Conservation (phyloP, 768 basidiomycete species). For the Hemileccinum impolitum region DNA sequence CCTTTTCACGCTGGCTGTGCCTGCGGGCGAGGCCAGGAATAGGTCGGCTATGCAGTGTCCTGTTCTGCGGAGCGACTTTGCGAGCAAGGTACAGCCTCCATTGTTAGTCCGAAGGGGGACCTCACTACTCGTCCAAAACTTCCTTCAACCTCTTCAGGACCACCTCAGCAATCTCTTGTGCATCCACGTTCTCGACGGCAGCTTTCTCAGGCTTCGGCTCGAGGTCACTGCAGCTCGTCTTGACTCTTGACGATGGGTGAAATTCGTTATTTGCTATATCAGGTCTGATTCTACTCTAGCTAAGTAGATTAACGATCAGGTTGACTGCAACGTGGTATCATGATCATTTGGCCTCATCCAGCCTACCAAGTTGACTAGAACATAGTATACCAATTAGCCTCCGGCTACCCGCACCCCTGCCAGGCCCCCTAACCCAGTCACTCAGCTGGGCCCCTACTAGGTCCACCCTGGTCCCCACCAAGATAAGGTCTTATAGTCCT, state of each 20-base stretch:
- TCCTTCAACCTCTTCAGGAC: background rate
- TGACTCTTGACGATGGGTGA: background rate
- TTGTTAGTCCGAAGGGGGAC: slow-evolving; percentile 28
- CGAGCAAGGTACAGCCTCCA: slow-evolving; percentile 43
- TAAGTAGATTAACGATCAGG: no score
- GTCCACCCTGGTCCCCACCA: no score
- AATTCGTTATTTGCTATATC: no score
- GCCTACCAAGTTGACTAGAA: no score
- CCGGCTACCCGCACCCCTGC: no score
- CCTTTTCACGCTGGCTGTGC: slow-evolving; percentile 53
- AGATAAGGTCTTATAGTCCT: no score
- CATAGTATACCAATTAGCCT: no score
- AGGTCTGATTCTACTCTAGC: no score
- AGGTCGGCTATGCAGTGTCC: slow-evolving; percentile 37
- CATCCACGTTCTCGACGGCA: accelerated
- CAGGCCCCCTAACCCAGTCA: no score
- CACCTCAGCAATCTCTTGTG: accelerated
- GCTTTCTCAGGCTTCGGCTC: background rate
- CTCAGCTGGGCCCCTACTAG: no score
- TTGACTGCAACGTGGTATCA: no score
- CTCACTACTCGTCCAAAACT: background rate
- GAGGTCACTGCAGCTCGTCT: background rate
- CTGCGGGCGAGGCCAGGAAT: slow-evolving; percentile 37
- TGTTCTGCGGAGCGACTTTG: slow-evolving; percentile 37
- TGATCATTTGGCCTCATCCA: no score